Percentiles rank a stretch among this genome's conserved stretches.
Evolutionary conservation across 805 yeast genomes (phyloP).

Genomic region (Yarrowia sp.): DNA sequence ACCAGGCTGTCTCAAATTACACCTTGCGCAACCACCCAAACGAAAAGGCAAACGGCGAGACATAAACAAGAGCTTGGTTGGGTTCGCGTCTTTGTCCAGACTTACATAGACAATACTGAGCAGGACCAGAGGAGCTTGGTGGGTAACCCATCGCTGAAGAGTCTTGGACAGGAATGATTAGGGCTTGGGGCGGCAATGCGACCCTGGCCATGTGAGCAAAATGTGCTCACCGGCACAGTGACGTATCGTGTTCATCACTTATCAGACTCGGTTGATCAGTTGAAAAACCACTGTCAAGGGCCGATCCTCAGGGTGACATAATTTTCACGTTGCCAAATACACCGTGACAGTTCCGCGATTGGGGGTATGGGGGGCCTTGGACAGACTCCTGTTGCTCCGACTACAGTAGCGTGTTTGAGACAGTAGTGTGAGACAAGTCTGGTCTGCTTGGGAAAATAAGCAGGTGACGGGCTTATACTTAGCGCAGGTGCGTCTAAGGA

Average conservation of each 20-base stretch:
- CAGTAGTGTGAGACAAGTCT: slow-evolving; percentile 28
- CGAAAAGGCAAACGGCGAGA: slow-evolving; percentile 18
- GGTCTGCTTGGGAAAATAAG: slow-evolving; percentile 1
- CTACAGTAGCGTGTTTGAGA: slow-evolving; percentile 26
- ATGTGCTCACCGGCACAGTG: too few relatives aligned
- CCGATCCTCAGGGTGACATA: slow-evolving; percentile 7
- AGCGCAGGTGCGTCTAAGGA: slow-evolving; percentile 28
- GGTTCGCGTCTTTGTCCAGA: slow-evolving; percentile 27
- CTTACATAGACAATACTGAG: slow-evolving; percentile 13
- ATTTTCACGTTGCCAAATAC: slow-evolving; percentile 2
- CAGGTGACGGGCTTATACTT: slow-evolving; percentile 35
- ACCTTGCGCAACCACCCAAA: slow-evolving; percentile 31
- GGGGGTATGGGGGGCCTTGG: not conserved
- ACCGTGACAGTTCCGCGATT: slow-evolving; percentile 29
- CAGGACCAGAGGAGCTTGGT: too few relatives aligned
- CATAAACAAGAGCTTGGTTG: slow-evolving; percentile 8
- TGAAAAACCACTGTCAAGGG: not conserved
- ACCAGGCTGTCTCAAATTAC: slow-evolving; percentile 29
- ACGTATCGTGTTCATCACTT: too few relatives aligned
- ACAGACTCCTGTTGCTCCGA: slow-evolving; percentile 5
- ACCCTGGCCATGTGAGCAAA: too few relatives aligned
- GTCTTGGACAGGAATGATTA: too few relatives aligned
- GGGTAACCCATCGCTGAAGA: too few relatives aligned
- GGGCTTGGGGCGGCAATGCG: too few relatives aligned
- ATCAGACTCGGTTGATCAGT: too few relatives aligned